phyloP scores from a whole-genome alignment of 208 protist species.

The Willaertia magna region DNA sequence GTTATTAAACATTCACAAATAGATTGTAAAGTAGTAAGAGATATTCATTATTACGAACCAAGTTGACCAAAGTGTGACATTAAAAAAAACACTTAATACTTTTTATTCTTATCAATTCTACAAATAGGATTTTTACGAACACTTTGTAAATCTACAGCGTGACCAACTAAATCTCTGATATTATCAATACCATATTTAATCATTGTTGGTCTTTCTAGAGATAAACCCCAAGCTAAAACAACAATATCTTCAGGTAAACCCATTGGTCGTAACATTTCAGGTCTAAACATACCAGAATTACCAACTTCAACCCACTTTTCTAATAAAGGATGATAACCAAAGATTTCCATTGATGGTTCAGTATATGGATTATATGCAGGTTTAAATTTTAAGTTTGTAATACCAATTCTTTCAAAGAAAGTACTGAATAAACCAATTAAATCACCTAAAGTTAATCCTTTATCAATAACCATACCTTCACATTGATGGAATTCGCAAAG shows the following conservation, averaged over 20 bases:
- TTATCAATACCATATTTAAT: constrained; percentile 96
- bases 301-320: constrained; percentile 94
- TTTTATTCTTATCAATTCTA: constrained; percentile 41
- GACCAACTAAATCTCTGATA: constrained; percentile 98
- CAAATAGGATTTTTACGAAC: constrained; percentile 65
- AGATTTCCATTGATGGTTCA: constrained; percentile 99
- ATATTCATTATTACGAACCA: too few species aligned
- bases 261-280: constrained; percentile 97
- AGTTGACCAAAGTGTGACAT: too few species aligned
- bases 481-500: constrained; percentile 99
- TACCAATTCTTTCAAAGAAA: constrained; percentile 93
- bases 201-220: constrained; percentile 98
- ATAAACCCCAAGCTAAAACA: constrained; percentile 99
- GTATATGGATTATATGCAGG: constrained; percentile 99
- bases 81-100: too few species aligned
- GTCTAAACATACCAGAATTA: constrained; percentile 95
- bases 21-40: too few species aligned
- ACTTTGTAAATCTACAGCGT: constrained; percentile 66
- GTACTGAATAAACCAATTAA: constrained; percentile 93
- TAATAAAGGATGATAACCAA: constrained; percentile 84
- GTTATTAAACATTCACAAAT: too few species aligned
- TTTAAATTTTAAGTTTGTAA: constrained; percentile 92
- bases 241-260: constrained; percentile 87
- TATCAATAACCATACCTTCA: constrained; percentile 95
- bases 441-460: constrained; percentile 87